Percentiles rank a stretch among this genome's conserved stretches.
Conservation (phyloP, 768 basidiomycete genomes). For the Lanmaoa pseudosensibilis region DNA sequence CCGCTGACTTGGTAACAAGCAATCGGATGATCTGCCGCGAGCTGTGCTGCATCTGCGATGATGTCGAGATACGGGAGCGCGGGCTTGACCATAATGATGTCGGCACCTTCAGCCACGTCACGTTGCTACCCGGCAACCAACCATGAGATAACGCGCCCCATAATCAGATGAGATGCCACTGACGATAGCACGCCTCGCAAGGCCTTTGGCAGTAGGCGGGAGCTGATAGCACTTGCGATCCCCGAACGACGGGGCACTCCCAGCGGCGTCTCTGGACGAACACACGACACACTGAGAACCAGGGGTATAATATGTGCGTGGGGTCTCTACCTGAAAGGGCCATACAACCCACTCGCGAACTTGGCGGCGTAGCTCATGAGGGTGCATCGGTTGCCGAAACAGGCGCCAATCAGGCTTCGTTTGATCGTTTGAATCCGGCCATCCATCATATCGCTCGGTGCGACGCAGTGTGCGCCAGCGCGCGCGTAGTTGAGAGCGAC, state of each 20-base stretch:
- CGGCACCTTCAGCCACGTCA: conserved; percentile 88
- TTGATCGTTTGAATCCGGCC: conserved; percentile 92
- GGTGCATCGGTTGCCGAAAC: conserved; percentile 83
- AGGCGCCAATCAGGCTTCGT: conserved; percentile 74
- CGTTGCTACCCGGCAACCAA: conserved; percentile 58
- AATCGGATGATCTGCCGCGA: conserved; percentile 86
- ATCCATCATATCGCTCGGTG: conserved; percentile 99
- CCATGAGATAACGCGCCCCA: not conserved
- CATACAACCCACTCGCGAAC: conserved; percentile 93
- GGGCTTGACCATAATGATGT: conserved; percentile 99
- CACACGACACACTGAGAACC: not conserved
- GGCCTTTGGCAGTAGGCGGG: conserved; percentile 82
- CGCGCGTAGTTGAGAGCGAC: conserved; percentile 90
- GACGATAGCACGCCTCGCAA: conserved; percentile 92
- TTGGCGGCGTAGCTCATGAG: conserved; percentile 98
- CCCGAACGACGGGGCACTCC: conserved; percentile 92
- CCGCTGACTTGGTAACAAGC: conserved; percentile 98
- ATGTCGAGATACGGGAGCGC: conserved; percentile 95
- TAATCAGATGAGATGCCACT: conserved; percentile 30
- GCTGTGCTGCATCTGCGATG: conserved; percentile 80
- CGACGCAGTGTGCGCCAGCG: conserved; percentile 97
- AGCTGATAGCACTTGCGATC: conserved; percentile 98
- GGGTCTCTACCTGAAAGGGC: conserved; percentile 82
- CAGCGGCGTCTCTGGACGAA: conserved; percentile 83
- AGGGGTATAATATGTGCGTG: not conserved